phyloP scores from a whole-genome alignment of 2,329 filamentous ascomycete genomes.

The Phaeophleospora eucalypticola region DNA sequence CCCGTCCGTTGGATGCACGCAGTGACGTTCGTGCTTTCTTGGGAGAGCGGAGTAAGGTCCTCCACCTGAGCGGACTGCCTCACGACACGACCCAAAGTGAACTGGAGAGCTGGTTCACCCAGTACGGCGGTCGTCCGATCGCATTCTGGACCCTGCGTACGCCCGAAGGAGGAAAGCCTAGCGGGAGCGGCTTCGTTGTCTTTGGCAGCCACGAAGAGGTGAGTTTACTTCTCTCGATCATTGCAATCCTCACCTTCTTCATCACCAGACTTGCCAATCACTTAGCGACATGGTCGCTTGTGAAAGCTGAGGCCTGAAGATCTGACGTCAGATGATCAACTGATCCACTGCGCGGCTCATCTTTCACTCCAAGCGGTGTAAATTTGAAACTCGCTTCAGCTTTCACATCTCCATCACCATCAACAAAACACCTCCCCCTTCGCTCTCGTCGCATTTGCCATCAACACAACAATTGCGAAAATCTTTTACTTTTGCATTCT shows the following conservation, averaged over 20 bases:
- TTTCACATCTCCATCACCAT: not conserved
- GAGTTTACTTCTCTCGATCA: constrained; percentile 39
- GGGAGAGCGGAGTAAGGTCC: constrained; percentile 92
- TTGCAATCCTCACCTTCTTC: not conserved
- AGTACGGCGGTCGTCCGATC: constrained; percentile 95
- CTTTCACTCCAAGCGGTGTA: not conserved
- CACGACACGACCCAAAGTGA: constrained; percentile 99
- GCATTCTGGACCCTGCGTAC: constrained; percentile 98
- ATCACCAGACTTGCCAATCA: not conserved
- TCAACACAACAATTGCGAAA: not conserved
- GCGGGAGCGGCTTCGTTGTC: constrained; percentile 93
- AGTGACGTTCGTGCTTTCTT: constrained; percentile 95
- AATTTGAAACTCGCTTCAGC: not conserved
- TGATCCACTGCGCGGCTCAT: not conserved
- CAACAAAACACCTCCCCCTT: not conserved
- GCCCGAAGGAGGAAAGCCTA: constrained; percentile 99
- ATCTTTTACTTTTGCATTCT: not conserved
- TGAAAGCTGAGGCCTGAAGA: not conserved
- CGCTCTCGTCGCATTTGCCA: not conserved
- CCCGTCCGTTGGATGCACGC: constrained; percentile 90
- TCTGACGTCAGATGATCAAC: constrained; percentile 1
- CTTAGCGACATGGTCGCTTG: not conserved
- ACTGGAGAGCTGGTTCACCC: constrained; percentile 98
- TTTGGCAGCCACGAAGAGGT: constrained; percentile 99
- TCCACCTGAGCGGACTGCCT: constrained; percentile 94